Conservation (phyloP, 768 basidiomycete species). For the Pleurotus eryngii region DNA sequence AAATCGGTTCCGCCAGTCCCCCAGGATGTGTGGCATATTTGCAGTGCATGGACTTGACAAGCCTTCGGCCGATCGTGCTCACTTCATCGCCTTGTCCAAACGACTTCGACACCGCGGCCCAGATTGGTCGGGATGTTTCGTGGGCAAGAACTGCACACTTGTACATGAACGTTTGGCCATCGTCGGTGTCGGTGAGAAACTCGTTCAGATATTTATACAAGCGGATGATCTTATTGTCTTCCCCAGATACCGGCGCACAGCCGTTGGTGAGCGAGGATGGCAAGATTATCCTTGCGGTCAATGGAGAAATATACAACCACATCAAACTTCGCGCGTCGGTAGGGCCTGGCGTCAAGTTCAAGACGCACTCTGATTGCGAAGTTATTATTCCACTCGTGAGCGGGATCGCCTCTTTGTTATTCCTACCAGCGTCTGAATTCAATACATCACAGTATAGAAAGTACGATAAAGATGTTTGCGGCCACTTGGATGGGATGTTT, state of each 20-base stretch:
- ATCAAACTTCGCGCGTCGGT: conserved; percentile 69
- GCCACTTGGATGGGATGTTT: conserved; percentile 97
- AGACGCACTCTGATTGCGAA: conserved; percentile 98
- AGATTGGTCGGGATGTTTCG: conserved; percentile 97
- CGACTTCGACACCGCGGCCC: conserved; percentile 92
- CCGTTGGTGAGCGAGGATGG: conserved; percentile 87
- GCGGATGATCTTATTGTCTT: conserved; percentile 1
- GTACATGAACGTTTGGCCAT: conserved; percentile 96
- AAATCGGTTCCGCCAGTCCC: not conserved
- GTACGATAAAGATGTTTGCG: conserved; percentile 72
- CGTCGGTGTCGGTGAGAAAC: conserved; percentile 86
- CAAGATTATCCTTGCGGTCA: conserved; percentile 83
- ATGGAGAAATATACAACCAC: conserved; percentile 99
- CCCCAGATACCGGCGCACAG: conserved; percentile 90
- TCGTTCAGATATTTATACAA: not conserved
- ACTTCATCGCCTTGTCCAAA: conserved; percentile 83
- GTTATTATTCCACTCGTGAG: conserved; percentile 92
- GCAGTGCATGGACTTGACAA: conserved; percentile 80
- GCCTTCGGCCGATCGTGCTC: conserved; percentile 63
- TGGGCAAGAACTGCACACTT: conserved; percentile 77
- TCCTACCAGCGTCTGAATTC: not conserved
- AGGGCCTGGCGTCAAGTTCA: conserved; percentile 72
- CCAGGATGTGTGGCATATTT: conserved; percentile 87
- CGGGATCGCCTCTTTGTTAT: conserved; percentile 29
- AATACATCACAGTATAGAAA: conserved; percentile 66